Base-by-base conservation (phyloP, 495 filamentous ascomycete species). In the Parmelia sp. region DNA sequence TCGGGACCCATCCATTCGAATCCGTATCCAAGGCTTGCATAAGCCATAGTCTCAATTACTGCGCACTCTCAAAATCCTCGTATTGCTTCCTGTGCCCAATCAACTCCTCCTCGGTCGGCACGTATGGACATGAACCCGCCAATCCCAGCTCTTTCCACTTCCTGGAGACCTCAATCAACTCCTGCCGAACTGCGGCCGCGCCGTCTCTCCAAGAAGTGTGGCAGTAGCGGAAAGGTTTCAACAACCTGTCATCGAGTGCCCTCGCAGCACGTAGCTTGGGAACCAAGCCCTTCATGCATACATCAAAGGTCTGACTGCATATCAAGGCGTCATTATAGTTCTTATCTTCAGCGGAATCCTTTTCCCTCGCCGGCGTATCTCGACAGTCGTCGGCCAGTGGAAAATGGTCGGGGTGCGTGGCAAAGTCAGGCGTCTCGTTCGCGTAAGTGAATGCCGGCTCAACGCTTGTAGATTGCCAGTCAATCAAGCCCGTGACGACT, bases 241-340 rank as follows among this genome's bases (percentile, higher is more conserved):
- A 51, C 14, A 51, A 14, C 21, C 25, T 51, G 21, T 51, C 21
- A 14, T 51, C 47, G 21, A 51, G 47, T 27, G 25, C 47, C 25
- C 25, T 51, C 21, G 47, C 47, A 51, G 25, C 21, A n/a, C 47
- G 25, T 4, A 51, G 21, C 21, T 51, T 51, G 47, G 14, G 47
- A 51, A 4, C 15, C 4, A 51, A 27, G 15, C 25, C 21, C 47
- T 51, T n/a, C 15, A 51, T 51, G 47, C 21, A 51, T 14, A 27
- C 25, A 51, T 51, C 47, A 36, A 36, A 36, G 35, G 35, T 36
- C 35, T 36, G 35, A 55, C 31, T 55, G 31, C 23, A 55, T n/a
- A 33, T 23, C 23, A 39, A 58, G 36, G 56, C 36, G 31, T 58
- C 56, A 10, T 58, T 58, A 15, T 39, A 58, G 21, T 58, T 58